A percentile compares a stretch with the other conserved stretches of the same genome.
Evolutionary conservation across 441 rosid genomes (phyloP).

Genomic region (Erodium texanum): DNA sequence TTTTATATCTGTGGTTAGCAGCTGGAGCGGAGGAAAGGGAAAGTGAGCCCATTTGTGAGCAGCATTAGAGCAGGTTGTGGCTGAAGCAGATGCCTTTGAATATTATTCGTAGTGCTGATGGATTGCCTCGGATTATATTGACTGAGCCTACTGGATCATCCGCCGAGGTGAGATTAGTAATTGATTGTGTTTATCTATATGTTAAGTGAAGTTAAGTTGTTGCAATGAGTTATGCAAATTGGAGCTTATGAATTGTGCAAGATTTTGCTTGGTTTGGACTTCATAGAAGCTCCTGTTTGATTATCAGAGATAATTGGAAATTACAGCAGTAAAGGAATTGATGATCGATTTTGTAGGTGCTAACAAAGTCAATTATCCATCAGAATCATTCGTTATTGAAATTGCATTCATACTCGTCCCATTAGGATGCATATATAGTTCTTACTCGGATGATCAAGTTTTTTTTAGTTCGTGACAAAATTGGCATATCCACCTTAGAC

Average conservation of each 20-base stretch:
- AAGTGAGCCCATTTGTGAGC: slow-evolving; percentile 44
- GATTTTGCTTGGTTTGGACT: background rate
- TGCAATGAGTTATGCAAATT: background rate
- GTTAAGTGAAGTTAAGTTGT: background rate
- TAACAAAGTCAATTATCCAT: background rate
- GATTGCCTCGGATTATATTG: slow-evolving; percentile 52
- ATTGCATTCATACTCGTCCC: background rate
- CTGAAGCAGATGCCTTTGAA: slow-evolving; percentile 54
- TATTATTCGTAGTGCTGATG: slow-evolving; percentile 49
- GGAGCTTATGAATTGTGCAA: no score
- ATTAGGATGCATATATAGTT: background rate
- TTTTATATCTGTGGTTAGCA: slow-evolving; percentile 18
- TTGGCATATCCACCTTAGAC: background rate
- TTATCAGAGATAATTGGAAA: background rate
- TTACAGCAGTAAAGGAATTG: background rate
- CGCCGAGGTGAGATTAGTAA: slow-evolving; percentile 44
- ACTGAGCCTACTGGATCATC: slow-evolving; percentile 74
- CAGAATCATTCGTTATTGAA: background rate
- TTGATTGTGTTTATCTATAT: background rate
- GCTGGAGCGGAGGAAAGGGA: slow-evolving; percentile 49
- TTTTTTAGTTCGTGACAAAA: background rate
- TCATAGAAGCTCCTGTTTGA: background rate
- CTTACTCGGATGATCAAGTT: background rate
- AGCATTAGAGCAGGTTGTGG: slow-evolving; percentile 30
- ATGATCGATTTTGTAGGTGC: background rate